Evolutionary conservation across 225 moss, liverwort and hornwort genomes (phyloP).

Genomic region (Physcomitrellopsis africana): DNA sequence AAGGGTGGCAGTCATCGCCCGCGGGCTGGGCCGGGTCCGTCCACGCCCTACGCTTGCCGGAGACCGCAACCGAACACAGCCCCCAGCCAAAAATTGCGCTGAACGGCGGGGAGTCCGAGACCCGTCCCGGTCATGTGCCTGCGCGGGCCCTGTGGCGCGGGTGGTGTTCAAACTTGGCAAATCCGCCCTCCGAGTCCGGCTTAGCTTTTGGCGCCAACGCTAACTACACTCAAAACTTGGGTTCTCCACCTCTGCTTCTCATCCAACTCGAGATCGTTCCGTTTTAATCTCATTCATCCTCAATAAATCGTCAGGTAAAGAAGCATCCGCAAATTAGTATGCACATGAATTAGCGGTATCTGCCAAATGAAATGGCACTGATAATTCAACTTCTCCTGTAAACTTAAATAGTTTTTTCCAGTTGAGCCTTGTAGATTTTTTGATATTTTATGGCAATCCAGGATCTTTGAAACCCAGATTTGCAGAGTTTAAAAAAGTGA

Average conservation of each 20-base stretch:
- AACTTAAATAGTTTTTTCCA: too few relatives aligned
- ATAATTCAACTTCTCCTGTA: too few relatives aligned
- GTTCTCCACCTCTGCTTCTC: background rate
- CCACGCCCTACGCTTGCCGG: constrained; percentile 4
- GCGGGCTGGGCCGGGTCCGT: constrained; percentile 4
- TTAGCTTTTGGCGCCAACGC: constrained; percentile 46
- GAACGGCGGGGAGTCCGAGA: constrained; percentile 31
- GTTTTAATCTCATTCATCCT: too few relatives aligned
- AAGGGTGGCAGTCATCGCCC: constrained; percentile 40
- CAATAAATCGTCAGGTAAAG: too few relatives aligned
- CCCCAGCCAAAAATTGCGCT: constrained; percentile 25
- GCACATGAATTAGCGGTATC: too few relatives aligned
- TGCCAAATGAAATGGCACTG: too few relatives aligned
- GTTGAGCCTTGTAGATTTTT: too few relatives aligned
- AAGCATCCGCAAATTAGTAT: too few relatives aligned
- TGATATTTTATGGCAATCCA: too few relatives aligned
- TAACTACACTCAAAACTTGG: constrained; percentile 31
- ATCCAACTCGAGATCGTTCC: too few relatives aligned
- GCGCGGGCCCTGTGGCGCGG: constrained; percentile 44
- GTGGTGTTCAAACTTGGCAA: constrained; percentile 43
- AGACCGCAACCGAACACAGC: background rate
- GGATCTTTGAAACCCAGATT: too few relatives aligned
- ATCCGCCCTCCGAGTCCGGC: constrained; percentile 40
- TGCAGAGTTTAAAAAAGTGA: too few relatives aligned
- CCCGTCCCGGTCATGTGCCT: constrained; percentile 48